phyloP scores from a whole-genome alignment of 2,329 filamentous ascomycete genomes.

The Fusarium anguioides region DNA sequence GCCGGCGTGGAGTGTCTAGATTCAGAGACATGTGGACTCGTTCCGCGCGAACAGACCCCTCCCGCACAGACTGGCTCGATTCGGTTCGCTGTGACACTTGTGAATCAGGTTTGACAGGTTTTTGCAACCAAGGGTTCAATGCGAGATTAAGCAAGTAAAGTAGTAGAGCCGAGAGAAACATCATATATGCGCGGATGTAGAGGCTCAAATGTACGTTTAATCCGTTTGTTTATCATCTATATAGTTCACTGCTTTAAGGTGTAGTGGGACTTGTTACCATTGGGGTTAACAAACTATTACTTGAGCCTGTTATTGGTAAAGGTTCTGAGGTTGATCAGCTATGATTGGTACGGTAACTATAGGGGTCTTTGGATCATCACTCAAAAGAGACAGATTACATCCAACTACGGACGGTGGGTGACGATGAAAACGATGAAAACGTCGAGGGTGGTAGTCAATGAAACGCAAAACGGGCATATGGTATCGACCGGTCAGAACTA shows the following conservation, averaged over 20 bases:
- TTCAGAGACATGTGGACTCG: not conserved
- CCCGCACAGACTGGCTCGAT: slow-evolving; percentile 1
- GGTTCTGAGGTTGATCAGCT: no score
- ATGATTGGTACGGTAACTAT: no score
- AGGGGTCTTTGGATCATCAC: not conserved
- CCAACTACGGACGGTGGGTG: no score
- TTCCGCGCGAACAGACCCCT: slow-evolving; percentile 6
- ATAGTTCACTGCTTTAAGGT: not conserved
- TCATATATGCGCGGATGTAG: not conserved
- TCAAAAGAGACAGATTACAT: no score
- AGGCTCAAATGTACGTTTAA: not conserved
- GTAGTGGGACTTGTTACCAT: not conserved
- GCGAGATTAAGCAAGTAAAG: not conserved
- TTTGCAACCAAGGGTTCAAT: not conserved
- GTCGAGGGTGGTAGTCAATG: no score
- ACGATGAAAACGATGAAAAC: no score
- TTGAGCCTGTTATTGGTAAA: not conserved
- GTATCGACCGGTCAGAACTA: no score
- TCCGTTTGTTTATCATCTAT: not conserved
- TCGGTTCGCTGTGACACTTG: not conserved
- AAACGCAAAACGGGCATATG: no score
- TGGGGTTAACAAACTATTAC: not conserved
- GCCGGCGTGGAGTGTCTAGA: not conserved
- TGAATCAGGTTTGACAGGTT: not conserved
- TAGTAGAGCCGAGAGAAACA: not conserved